Percentiles rank a stretch among this genome's conserved stretches.
Conservation (phyloP, 768 basidiomycete species). For the Lentinus tigrinus region DNA sequence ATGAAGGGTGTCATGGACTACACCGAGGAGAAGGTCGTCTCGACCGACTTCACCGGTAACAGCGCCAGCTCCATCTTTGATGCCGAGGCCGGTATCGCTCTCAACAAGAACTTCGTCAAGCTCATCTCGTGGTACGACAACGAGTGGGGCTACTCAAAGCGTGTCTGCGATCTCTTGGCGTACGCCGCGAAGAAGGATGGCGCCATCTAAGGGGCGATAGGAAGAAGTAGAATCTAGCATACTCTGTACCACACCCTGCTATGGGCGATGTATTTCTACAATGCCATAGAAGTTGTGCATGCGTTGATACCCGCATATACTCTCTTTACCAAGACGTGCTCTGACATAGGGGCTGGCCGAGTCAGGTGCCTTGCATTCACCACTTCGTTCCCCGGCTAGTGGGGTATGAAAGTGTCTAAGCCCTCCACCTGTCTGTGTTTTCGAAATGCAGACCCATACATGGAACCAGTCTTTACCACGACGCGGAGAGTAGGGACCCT, state of each 20-base stretch:
- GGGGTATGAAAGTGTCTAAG: too few relatives aligned
- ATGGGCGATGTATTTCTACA: slow-evolving; percentile 15
- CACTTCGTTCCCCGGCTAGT: too few relatives aligned
- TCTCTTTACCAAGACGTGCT: too few relatives aligned
- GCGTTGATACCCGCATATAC: too few relatives aligned
- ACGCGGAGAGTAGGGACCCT: too few relatives aligned
- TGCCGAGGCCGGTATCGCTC: slow-evolving; percentile 86
- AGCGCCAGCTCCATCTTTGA: slow-evolving; percentile 88
- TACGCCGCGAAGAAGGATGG: slow-evolving; percentile 77
- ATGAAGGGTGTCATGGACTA: slow-evolving; percentile 81
- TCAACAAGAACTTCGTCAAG: slow-evolving; percentile 94
- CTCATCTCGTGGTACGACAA: slow-evolving; percentile 95
- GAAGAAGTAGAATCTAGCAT: slow-evolving; percentile 4
- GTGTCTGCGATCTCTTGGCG: slow-evolving; percentile 87
- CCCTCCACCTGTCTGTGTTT: too few relatives aligned
- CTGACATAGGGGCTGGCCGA: too few relatives aligned
- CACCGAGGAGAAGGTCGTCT: slow-evolving; percentile 93
- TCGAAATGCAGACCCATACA: too few relatives aligned
- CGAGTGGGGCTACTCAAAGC: slow-evolving; percentile 92
- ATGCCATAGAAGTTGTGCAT: slow-evolving; percentile 6
- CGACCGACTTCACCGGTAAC: slow-evolving; percentile 88
- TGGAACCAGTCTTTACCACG: too few relatives aligned
- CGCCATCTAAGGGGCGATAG: slow-evolving; percentile 18
- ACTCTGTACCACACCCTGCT: slow-evolving; percentile 10
- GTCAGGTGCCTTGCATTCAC: too few relatives aligned